Conservation (phyloP, 768 basidiomycete genomes). For the Leucocoprinus leucothites region DNA sequence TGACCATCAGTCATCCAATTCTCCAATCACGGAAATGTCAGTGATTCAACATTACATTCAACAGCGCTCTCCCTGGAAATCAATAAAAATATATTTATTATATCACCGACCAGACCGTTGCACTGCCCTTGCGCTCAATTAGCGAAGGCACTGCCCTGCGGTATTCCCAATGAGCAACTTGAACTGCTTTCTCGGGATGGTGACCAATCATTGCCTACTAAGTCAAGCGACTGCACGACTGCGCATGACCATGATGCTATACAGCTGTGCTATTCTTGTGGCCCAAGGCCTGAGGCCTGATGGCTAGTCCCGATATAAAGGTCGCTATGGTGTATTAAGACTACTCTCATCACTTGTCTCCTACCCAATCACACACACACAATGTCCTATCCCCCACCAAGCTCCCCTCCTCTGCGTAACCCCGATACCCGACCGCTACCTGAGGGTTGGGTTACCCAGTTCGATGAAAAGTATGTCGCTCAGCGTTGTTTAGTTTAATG, state of each 20-base stretch:
- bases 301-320: constrained; percentile 8
- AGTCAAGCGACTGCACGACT: neutral
- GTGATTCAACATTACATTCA: too few species aligned
- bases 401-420: constrained; percentile 45
- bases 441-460: constrained; percentile 66
- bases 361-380: constrained; percentile 3
- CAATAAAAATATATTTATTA: too few species aligned
- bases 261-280: too few species aligned
- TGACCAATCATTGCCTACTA: too few species aligned
- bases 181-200: neutral
- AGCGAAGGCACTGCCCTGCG: neutral
- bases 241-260: neutral
- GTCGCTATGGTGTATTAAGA: neutral
- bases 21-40: too few species aligned
- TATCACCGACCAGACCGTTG: too few species aligned
- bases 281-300: too few species aligned
- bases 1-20: too few species aligned
- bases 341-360: constrained; percentile 9
- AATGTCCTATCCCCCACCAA: constrained; percentile 20
- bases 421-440: constrained; percentile 64
- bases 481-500: constrained; percentile 18
- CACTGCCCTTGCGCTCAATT: neutral
- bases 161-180: neutral
- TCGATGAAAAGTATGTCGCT: constrained; percentile 57
- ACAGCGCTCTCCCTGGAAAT: too few species aligned